These are phyloP conservation scores for Smallanthus sonchifolius DNA, from an alignment of 129 eudicot genomes.

Conservation along the genomic window DNA sequence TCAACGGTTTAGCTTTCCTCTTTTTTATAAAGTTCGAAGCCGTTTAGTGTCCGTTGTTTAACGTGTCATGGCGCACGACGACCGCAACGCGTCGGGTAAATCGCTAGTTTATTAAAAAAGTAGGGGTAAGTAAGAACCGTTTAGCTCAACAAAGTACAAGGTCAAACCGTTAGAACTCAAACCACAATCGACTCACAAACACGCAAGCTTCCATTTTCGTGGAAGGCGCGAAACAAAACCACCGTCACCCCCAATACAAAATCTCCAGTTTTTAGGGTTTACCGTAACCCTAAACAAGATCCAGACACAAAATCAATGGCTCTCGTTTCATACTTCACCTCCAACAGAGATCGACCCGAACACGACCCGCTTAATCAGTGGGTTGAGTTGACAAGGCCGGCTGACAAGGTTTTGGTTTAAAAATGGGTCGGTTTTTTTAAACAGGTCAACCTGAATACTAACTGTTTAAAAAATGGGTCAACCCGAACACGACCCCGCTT, in stretches of 20 bases:
- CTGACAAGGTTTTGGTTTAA: no score
- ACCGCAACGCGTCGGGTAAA: no score
- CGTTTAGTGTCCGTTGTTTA: no score
- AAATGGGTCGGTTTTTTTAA: no score
- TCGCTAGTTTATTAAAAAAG: neutral
- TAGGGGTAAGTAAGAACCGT: neutral
- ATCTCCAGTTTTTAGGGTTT: constrained; percentile 17
- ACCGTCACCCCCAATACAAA: neutral
- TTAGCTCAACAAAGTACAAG: neutral
- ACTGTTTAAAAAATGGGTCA: no score
- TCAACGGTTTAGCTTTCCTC: no score
- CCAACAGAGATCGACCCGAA: constrained; percentile 21
- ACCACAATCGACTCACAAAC: neutral
- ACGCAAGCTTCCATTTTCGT: neutral
- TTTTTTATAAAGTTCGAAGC: no score
- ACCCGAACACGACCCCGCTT: no score
- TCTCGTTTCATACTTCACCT: constrained; percentile 23
- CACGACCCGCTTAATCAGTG: no score
- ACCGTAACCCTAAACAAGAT: neutral
- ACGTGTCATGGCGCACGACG: no score
- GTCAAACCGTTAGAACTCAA: neutral
- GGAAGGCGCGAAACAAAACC: constrained; percentile 1
- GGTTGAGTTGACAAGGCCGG: no score
- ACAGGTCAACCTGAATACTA: no score
- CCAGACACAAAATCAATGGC: constrained; percentile 31